Base-by-base conservation (phyloP, 441 rosid species). In the Bocquillonia castaneifolia region DNA sequence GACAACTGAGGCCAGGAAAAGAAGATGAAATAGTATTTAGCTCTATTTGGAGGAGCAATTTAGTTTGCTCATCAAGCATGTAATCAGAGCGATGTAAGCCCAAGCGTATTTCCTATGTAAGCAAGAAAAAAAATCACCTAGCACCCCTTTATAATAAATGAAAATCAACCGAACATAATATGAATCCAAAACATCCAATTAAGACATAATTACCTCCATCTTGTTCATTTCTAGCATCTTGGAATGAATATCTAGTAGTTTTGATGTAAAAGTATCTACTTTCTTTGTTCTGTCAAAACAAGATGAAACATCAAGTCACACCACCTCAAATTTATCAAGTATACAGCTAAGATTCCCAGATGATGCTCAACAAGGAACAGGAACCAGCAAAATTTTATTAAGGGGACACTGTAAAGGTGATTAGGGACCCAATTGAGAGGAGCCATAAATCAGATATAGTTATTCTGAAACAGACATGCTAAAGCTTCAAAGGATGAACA, bases 61-160 rank as follows among this genome's bases (percentile, higher is more conserved):
- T 89, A n/a, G 97, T 95, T 82, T 95, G 82, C 74, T 84, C 91
- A 72, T 92, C 98, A 70, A 95, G 96, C 99, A 89, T 95, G 77
- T 95, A 95, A 80, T 95, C 99, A 14, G 96, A 92, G 64, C 97
- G 97, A 78, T 92, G 97, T 68, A 95, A 85, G 25, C 98, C 99
- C 76, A 95, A 60, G 51, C 95, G 91, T 75, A 95, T 92, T 48
- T 92, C 98, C 99, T 92, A 85, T 23, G 73, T 60, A 23, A 78
- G 52, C 64, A 31, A 69, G 29, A 51, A 18, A 10, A n/a, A 61
- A 39, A 58, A 48, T 64, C 20, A 64, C 32, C 25, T 25, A 22
- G n/a, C 31, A 48, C 1, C 28, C 51, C 34, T 56, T 45, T 0
- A 23, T 39, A 62, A 34, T 6, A 20, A 29, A 42, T 8, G n/a